Percentiles rank a stretch among this genome's conserved stretches.
phyloP scores from a whole-genome alignment of 2,329 filamentous ascomycete genomes.

The Neophaeococcomyces aloes region DNA sequence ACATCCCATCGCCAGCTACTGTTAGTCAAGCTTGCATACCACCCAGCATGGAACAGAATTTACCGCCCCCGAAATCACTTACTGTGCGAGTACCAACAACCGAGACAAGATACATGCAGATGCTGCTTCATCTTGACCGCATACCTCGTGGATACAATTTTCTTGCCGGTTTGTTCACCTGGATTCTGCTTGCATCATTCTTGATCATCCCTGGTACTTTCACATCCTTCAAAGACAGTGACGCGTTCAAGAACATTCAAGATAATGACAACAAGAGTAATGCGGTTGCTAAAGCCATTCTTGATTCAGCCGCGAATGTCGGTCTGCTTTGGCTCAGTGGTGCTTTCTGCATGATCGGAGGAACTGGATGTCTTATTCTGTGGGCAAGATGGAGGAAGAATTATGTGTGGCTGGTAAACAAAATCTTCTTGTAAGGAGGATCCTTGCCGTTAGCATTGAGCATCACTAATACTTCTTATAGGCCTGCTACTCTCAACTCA shows the following conservation, averaged over 20 bases:
- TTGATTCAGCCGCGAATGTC: conserved; percentile 28
- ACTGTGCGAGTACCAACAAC: conserved; percentile 15
- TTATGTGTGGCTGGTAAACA: conserved; percentile 46
- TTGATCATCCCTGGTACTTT: conserved; percentile 45
- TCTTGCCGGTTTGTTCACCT: conserved; percentile 36
- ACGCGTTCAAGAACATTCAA: conserved; percentile 19
- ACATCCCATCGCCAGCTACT: conserved; percentile 6
- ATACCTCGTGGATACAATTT: conserved; percentile 32
- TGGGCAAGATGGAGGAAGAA: conserved; percentile 38
- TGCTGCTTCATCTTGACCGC: conserved; percentile 26
- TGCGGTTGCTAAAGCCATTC: conserved; percentile 24
- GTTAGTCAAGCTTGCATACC: conserved; percentile 7
- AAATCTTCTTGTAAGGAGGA: conserved; percentile 36
- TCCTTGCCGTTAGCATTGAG: neutral
- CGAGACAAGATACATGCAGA: conserved; percentile 22
- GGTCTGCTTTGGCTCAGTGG: conserved; percentile 37
- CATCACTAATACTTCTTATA: conserved; percentile 13
- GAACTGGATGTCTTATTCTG: conserved; percentile 34
- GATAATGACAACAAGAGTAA: conserved; percentile 22
- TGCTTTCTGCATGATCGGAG: conserved; percentile 34
- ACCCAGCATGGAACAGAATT: conserved; percentile 5
- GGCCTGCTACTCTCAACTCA: conserved; percentile 34
- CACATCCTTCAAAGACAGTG: conserved; percentile 31
- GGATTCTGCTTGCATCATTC: conserved; percentile 44
- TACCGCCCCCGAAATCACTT: conserved; percentile 5